Conservation (phyloP, 148 eudicot genomes). For the Limonium bicolor region DNA sequence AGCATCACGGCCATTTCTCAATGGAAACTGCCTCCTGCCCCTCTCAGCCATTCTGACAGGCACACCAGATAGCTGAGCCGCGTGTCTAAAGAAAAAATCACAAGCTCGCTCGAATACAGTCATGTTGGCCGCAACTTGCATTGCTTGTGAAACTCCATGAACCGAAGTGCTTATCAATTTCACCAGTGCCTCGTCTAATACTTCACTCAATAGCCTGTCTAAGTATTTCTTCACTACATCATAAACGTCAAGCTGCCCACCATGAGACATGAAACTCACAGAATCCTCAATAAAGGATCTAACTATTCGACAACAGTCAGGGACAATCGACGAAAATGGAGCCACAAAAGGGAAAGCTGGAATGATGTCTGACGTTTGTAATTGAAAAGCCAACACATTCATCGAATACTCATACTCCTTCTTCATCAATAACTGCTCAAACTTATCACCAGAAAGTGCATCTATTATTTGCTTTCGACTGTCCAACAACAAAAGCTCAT, state of each 20-base stretch:
- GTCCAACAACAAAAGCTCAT: conserved; percentile 75
- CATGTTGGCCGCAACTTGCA: conserved; percentile 97
- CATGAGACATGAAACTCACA: conserved; percentile 87
- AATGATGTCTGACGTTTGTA: conserved; percentile 75
- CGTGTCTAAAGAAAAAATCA: conserved; percentile 86
- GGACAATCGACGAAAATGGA: conserved; percentile 88
- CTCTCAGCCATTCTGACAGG: conserved; percentile 93
- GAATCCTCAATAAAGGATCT: conserved; percentile 94
- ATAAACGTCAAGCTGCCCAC: conserved; percentile 93
- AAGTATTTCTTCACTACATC: conserved; percentile 91
- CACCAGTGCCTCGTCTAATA: conserved; percentile 62
- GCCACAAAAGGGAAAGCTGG: conserved; percentile 95
- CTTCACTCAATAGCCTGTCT: conserved; percentile 76
- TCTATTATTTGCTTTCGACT: conserved; percentile 85
- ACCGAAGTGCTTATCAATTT: conserved; percentile 53
- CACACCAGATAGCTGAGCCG: conserved; percentile 90
- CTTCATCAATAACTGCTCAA: conserved; percentile 95
- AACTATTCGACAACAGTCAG: conserved; percentile 93
- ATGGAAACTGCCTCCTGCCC: conserved; percentile 69
- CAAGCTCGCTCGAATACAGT: conserved; percentile 97
- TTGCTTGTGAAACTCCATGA: conserved; percentile 86
- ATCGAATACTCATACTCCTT: conserved; percentile 93
- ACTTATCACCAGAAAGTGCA: conserved; percentile 62
- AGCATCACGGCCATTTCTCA: conserved; percentile 76
- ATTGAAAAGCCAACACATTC: conserved; percentile 85